Evolutionary conservation across 495 filamentous ascomycete species (phyloP), one percentile per base, ranked within the genome.

Genomic region (Bryoglossum gracile): DNA sequence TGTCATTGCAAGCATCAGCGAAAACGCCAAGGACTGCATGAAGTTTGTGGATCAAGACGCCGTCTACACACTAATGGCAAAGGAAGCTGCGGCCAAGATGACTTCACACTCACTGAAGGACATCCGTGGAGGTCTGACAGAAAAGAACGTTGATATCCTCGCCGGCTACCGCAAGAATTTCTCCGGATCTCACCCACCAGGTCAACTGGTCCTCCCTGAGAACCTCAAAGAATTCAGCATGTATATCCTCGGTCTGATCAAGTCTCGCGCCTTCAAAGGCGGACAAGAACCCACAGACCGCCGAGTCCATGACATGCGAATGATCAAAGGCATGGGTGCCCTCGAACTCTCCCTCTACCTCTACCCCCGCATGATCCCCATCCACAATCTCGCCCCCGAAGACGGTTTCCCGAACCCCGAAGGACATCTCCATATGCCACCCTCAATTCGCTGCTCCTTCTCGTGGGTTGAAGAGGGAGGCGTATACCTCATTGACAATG

Each of bases 401-500:
- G 87, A 95, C 56, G 91, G 91, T 9, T 97, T 96, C 68, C 78
- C 91, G 22, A 86, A 94, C 55, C 57, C 73, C 19, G 79, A 84
- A 58, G 91, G 92, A 16, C 86, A 97, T 59, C 72, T 99, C 28
- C 77, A 82, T 54, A 78, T 95, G 78, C 92, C 64, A 67, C 78
- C 66, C 69, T 76, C 78, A 66, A 75, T 70, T 33, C 85, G 92
- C n/a, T 83, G 89, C n/a, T 88, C 84, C 8, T 97, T 90, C 67
- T 81, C 86, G 22, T 80, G 86, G 30, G 82, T 95, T 49, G 91
- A 97, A 67, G 87, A 94, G 50, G 92, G 92, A 37, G 94, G 94
- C 34, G 94, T 81, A n/a, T 99, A 97, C 64, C 66, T 99, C 10
- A 81, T 97, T n/a, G 92, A 99, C 59, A 95, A 96, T 62, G 92